Percentiles rank a stretch among this genome's conserved stretches.
These are phyloP conservation scores for Cystobasidium slooffiae DNA, from an alignment of 1,284 basidiomycete species.

Conservation along the genomic window DNA sequence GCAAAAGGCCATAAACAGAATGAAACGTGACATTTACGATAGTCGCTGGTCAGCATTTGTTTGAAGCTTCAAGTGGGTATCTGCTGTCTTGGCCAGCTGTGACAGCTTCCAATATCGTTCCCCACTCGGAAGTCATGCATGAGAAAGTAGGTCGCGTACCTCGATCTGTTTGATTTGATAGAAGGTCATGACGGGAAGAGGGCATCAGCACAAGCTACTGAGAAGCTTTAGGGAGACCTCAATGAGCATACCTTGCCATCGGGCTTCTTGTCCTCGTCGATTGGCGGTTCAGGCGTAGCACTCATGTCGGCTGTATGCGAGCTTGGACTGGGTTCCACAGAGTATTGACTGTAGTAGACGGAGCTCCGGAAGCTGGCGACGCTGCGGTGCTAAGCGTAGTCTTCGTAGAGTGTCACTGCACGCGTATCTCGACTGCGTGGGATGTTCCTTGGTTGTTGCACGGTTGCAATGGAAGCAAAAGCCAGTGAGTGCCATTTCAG, in stretches of 20 bases:
- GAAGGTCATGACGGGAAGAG: neutral
- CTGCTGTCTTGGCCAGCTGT: no score
- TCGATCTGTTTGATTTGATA: neutral
- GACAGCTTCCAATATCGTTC: neutral
- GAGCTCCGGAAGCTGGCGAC: no score
- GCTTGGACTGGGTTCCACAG: neutral
- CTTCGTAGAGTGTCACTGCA: no score
- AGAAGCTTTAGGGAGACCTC: neutral
- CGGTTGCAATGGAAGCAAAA: no score
- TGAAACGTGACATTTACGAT: no score
- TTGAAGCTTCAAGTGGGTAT: no score
- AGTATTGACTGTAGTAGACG: neutral
- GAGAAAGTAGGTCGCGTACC: conserved; percentile 4
- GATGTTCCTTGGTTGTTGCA: no score
- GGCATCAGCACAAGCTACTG: neutral
- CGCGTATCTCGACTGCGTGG: no score
- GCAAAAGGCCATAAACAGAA: neutral
- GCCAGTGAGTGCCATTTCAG: no score
- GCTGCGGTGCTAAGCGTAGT: no score
- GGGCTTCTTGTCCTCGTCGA: conserved; percentile 28
- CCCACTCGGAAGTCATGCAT: neutral
- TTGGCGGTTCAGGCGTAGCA: conserved; percentile 19
- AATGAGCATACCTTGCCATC: neutral
- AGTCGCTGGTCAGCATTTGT: no score
- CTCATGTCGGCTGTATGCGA: conserved; percentile 50